Evolutionary conservation across 768 basidiomycete species (phyloP).

Genomic region (Antrodiella citrinella): DNA sequence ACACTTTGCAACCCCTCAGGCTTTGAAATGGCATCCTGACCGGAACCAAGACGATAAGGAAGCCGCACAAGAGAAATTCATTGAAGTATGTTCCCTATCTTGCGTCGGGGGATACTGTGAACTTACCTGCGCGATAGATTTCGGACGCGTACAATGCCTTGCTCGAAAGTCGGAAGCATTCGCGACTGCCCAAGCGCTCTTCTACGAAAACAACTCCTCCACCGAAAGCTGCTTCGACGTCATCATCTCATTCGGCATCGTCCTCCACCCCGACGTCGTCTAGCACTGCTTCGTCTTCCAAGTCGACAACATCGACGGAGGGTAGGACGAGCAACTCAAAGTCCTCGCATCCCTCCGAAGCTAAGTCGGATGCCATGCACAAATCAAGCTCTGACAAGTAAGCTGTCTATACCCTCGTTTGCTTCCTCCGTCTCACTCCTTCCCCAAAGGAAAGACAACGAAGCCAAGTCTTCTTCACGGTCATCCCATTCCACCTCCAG

Average conservation of each 20-base stretch:
- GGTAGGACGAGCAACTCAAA: background rate
- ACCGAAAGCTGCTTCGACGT: background rate
- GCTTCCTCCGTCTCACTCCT: background rate
- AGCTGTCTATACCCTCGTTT: background rate
- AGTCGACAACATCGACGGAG: background rate
- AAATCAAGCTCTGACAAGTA: no score
- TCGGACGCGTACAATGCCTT: constrained; percentile 9
- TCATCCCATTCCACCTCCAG: background rate
- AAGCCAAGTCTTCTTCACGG: background rate
- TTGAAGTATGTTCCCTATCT: constrained; percentile 35
- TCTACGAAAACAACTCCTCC: background rate
- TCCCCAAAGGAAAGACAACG: background rate
- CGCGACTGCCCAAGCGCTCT: background rate
- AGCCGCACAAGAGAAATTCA: constrained; percentile 44
- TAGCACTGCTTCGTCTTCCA: background rate
- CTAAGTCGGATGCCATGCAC: background rate
- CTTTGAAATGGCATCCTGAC: constrained; percentile 63
- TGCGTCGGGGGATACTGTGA: background rate
- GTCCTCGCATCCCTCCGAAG: background rate
- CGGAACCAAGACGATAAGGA: constrained; percentile 47
- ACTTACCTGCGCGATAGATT: constrained; percentile 6
- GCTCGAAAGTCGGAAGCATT: constrained; percentile 2
- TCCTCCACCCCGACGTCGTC: background rate
- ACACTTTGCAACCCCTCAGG: constrained; percentile 24
- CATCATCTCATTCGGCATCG: background rate